Evolutionary conservation across 805 yeast genomes (phyloP), one percentile per base, ranked within the genome.

Genomic region (Peterozyma toletana): DNA sequence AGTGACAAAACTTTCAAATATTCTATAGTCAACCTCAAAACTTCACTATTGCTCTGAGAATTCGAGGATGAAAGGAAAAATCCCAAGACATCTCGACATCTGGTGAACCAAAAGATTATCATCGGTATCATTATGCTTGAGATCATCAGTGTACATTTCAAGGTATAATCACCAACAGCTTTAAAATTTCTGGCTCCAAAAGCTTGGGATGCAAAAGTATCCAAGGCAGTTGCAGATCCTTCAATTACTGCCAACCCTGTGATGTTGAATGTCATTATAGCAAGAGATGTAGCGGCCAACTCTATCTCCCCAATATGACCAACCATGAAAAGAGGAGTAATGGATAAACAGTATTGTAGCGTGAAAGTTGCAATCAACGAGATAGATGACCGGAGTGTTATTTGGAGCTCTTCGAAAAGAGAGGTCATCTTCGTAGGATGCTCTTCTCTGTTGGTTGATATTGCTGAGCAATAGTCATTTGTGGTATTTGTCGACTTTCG

Each of bases 141-240:
- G 2, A 86, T 76, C 48, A 88, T 70, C 2, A 79, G 70, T 18
- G 81, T 75, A 60, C 91, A 85, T 52, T 86, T 65, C 51, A 80
- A 74, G 46, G 79, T 72, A 51, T 84, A 80, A 15, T 82, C 59
- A 0, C 93, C 93, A 11, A 84, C 91, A 41, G 74, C 57, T 48
- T 68, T 67, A 54, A 65, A 74, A 49, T 82, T 82, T 39, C 75
- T 75, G 18, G 86, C 76, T 18, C 93, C 91, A 56, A 70, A 84
- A 0, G 90, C 84, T 60, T 84, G 91, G 2, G 90, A 83, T 58
- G 91, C 84, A 29, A 85, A 64, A 0, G 93, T 84, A 54, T 84
- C 91, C 43, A 85, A 66, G 47, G 88, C 75, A 0, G 91, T 84
- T 14, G 88, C 72, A 1, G 83, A 75, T 13, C 91, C 93, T 58